Evolutionary conservation across 176 grass and related monocot species (phyloP).

Genomic region (Carex parvula): DNA sequence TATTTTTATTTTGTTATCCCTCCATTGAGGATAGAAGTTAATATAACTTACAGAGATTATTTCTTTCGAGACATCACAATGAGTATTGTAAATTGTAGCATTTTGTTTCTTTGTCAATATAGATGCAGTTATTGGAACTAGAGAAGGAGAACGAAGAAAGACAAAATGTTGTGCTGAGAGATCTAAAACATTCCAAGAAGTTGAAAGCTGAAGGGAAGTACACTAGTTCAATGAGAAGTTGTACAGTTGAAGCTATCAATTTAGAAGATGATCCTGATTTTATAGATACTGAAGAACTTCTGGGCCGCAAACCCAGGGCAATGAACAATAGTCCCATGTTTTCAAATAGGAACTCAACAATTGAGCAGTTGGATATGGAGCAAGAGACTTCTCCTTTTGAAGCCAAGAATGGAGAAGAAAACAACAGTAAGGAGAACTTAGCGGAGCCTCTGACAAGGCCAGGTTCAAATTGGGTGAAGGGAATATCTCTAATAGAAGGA

Average conservation of each 20-base stretch:
- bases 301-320: not conserved
- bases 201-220: slow-evolving; percentile 44
- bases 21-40: not conserved
- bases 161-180: slow-evolving; percentile 65
- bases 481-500: slow-evolving; percentile 50
- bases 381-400: slow-evolving; percentile 13
- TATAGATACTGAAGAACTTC: slow-evolving; percentile 15
- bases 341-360: not conserved
- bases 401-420: not conserved
- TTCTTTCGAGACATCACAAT: not conserved
- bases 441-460: not conserved
- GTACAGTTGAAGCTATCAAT: slow-evolving; percentile 19
- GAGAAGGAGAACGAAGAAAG: slow-evolving; percentile 75
- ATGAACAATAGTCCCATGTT: not conserved
- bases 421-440: not conserved
- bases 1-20: not conserved
- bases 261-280: slow-evolving; percentile 19
- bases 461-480: slow-evolving; percentile 45
- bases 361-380: not conserved
- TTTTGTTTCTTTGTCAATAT: slow-evolving; percentile 26
- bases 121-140: slow-evolving; percentile 57
- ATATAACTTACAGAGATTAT: slow-evolving; percentile 15
- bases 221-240: slow-evolving; percentile 14
- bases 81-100: not conserved
- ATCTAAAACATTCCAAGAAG: slow-evolving; percentile 73